A percentile compares a stretch with the other conserved stretches of the same genome.
Conservation (phyloP, 805 yeast genomes). For the Barnettozyma botsteinii region DNA sequence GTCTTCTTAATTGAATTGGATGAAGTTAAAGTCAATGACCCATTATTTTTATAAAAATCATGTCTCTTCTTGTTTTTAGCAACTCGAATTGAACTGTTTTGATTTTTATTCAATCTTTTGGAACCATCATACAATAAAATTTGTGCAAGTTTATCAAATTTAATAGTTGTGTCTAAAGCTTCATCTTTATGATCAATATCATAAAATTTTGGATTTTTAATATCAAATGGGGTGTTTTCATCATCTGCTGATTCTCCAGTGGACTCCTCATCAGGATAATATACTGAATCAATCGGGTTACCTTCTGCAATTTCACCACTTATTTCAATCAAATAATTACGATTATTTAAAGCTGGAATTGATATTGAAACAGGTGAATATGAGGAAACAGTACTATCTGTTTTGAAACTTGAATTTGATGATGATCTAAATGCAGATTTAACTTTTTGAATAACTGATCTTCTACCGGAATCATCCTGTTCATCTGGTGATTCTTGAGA, state of each 20-base stretch:
- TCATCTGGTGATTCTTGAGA: neutral
- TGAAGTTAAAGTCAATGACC: constrained; percentile 5
- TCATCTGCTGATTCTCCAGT: constrained; percentile 3
- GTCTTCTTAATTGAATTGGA: constrained; percentile 1
- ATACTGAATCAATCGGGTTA: constrained; percentile 9
- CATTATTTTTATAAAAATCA: constrained; percentile 8
- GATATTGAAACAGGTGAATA: constrained; percentile 15
- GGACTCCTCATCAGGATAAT: constrained; percentile 8
- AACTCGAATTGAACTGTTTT: constrained; percentile 17
- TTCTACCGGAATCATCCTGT: constrained; percentile 1
- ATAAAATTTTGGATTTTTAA: constrained; percentile 9
- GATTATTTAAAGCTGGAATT: constrained; percentile 15
- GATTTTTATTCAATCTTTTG: constrained; percentile 21
- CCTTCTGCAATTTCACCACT: constrained; percentile 14
- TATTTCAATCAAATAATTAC: constrained; percentile 8
- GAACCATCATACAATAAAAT: constrained; percentile 26
- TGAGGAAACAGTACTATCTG: constrained; percentile 9
- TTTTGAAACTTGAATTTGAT: constrained; percentile 1
- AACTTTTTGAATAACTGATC: constrained; percentile 12
- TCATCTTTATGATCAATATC: neutral
- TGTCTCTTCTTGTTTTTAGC: neutral
- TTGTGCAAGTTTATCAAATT: constrained; percentile 26
- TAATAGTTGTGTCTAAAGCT: constrained; percentile 12
- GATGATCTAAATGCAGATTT: constrained; percentile 10
- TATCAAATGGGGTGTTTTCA: constrained; percentile 11